A percentile compares a stretch with the other conserved stretches of the same genome.
Conservation (phyloP, 1,139 yeast species). For the Yarrowia galli region DNA sequence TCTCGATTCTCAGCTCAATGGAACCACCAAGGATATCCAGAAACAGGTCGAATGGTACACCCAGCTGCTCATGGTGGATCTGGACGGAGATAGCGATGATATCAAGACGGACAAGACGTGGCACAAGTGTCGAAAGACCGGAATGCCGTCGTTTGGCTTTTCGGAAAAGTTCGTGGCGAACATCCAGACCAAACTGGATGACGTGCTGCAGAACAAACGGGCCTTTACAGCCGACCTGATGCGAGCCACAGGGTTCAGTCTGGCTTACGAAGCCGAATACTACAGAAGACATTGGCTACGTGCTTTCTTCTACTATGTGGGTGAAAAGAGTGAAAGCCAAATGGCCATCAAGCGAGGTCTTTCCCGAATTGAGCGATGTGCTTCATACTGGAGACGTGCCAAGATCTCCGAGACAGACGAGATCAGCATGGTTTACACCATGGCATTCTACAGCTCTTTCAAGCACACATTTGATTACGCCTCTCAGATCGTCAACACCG, state of each 20-base stretch:
- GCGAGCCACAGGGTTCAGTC: slow-evolving; percentile 23
- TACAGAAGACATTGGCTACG: slow-evolving; percentile 32
- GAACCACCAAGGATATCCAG: slow-evolving; percentile 21
- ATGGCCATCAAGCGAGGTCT: not conserved
- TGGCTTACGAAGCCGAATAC: slow-evolving; percentile 21
- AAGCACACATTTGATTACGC: slow-evolving; percentile 12
- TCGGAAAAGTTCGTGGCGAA: slow-evolving; percentile 31
- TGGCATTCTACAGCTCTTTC: slow-evolving; percentile 14
- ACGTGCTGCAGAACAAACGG: slow-evolving; percentile 14
- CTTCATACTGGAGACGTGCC: slow-evolving; percentile 15
- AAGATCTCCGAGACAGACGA: slow-evolving; percentile 17
- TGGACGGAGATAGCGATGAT: slow-evolving; percentile 28
- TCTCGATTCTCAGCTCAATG: slow-evolving; percentile 13
- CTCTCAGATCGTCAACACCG: slow-evolving; percentile 27
- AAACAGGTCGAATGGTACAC: slow-evolving; percentile 33
- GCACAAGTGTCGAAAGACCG: slow-evolving; percentile 30
- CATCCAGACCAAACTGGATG: slow-evolving; percentile 28
- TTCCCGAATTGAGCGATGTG: slow-evolving; percentile 19
- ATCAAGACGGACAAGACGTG: slow-evolving; percentile 29
- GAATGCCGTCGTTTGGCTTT: slow-evolving; percentile 27
- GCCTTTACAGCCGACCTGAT: slow-evolving; percentile 28
- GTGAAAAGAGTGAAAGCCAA: slow-evolving; percentile 3
- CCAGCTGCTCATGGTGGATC: slow-evolving; percentile 28
- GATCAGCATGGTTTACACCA: slow-evolving; percentile 17
- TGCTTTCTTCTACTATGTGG: slow-evolving; percentile 24